Evolutionary conservation across 805 yeast genomes (phyloP).

Genomic region (Kazachstania bromeliacearum): DNA sequence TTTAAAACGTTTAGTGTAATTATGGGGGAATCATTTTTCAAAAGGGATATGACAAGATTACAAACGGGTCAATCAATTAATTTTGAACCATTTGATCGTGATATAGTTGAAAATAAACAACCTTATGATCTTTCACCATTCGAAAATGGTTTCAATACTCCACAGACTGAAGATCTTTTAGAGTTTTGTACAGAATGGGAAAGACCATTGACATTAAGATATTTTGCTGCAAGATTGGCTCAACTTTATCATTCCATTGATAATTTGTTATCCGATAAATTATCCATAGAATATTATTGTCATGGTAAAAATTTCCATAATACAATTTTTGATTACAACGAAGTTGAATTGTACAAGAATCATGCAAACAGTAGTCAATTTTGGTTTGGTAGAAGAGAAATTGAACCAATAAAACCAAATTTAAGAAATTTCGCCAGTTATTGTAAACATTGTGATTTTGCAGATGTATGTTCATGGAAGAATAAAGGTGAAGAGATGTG

Average conservation of each 20-base stretch:
- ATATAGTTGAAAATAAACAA: background rate
- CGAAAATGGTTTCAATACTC: constrained; percentile 9
- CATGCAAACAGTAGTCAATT: constrained; percentile 34
- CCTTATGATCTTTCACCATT: constrained; percentile 14
- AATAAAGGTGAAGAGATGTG: constrained; percentile 15
- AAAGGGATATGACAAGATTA: constrained; percentile 38
- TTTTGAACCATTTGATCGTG: constrained; percentile 32
- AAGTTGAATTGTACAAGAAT: constrained; percentile 21
- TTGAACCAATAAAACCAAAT: constrained; percentile 34
- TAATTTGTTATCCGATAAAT: constrained; percentile 30
- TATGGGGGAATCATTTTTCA: constrained; percentile 30
- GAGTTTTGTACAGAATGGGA: constrained; percentile 39
- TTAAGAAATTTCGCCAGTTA: constrained; percentile 29
- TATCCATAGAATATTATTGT: constrained; percentile 46
- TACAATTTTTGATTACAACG: constrained; percentile 32
- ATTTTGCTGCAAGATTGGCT: constrained; percentile 46
- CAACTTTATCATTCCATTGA: constrained; percentile 30
- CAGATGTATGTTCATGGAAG: constrained; percentile 35
- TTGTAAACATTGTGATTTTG: constrained; percentile 51
- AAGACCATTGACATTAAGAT: constrained; percentile 45
- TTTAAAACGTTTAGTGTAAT: constrained; percentile 33
- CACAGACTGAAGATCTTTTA: constrained; percentile 13
- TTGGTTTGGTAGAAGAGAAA: constrained; percentile 53
- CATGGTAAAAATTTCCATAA: constrained; percentile 36
- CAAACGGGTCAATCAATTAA: constrained; percentile 39